These are phyloP conservation scores for Solanum verrucosum DNA, from an alignment of 257 asterid species.

Conservation along the genomic window DNA sequence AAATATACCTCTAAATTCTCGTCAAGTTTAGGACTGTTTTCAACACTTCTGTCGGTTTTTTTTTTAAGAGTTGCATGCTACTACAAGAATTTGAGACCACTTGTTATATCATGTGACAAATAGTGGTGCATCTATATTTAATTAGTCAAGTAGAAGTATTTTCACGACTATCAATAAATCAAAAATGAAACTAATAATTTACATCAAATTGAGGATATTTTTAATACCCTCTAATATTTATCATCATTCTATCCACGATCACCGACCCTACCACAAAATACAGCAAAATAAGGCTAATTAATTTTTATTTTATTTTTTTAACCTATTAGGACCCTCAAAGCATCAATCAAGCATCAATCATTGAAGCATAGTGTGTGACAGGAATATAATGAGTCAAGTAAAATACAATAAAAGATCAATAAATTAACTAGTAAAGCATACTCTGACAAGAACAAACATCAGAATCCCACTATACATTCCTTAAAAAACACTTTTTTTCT, in stretches of 20 bases:
- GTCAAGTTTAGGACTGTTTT: too few species aligned
- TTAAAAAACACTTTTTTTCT: not conserved
- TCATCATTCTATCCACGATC: too few species aligned
- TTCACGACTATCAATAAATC: too few species aligned
- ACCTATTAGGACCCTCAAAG: not conserved
- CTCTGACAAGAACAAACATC: not conserved
- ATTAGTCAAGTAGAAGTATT: not conserved
- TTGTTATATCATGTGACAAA: too few species aligned
- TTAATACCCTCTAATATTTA: too few species aligned
- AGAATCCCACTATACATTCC: not conserved
- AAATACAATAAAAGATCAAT: not conserved
- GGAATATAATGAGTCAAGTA: not conserved
- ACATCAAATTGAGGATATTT: accelerated
- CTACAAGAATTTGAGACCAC: too few species aligned
- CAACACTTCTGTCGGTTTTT: too few species aligned
- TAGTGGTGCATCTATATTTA: too few species aligned
- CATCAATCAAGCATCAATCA: not conserved
- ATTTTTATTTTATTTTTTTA: not conserved
- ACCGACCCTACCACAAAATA: too few species aligned
- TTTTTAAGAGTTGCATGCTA: too few species aligned
- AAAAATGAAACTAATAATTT: accelerated
- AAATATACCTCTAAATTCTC: too few species aligned
- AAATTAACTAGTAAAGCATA: not conserved
- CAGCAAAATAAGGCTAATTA: not conserved
- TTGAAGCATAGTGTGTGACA: not conserved